Evolutionary conservation across 2,329 filamentous ascomycete genomes (phyloP).

Genomic region (Scedosporium apiospermum): DNA sequence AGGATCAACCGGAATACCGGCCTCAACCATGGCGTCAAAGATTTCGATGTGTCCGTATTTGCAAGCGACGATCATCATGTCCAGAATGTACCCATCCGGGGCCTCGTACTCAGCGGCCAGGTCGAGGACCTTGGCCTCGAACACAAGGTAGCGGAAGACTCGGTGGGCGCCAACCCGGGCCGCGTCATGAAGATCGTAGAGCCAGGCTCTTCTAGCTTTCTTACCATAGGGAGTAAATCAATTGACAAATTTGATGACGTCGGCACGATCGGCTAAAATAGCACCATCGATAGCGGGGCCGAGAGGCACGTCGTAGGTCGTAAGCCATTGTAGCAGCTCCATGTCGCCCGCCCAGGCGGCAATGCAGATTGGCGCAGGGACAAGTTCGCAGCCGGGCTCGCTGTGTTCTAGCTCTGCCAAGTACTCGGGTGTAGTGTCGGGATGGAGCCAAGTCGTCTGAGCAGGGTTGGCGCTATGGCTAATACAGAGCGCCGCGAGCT

Average conservation of each 20-base stretch:
- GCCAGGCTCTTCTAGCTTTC: neutral
- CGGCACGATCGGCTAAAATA: neutral
- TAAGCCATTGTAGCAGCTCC: neutral
- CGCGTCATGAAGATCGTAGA: neutral
- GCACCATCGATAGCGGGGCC: neutral
- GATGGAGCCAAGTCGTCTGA: neutral
- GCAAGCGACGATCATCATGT: no score
- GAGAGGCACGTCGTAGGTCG: neutral
- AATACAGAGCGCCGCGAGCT: neutral
- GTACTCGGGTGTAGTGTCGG: no score
- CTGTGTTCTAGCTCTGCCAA: neutral
- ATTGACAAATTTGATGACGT: neutral
- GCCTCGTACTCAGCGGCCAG: neutral
- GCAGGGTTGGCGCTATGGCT: neutral
- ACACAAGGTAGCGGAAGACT: neutral
- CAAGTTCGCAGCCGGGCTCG: neutral
- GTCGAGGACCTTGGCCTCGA: neutral
- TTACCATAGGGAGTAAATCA: neutral
- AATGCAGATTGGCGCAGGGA: neutral
- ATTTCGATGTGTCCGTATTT: neutral
- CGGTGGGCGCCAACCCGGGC: neutral
- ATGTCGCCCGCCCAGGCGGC: neutral
- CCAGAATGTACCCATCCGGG: neutral
- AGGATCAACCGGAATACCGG: neutral
- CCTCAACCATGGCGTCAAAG: neutral